phyloP scores from a whole-genome alignment of 805 yeast genomes.

The Sugiyamaella boreocaroliniensis region DNA sequence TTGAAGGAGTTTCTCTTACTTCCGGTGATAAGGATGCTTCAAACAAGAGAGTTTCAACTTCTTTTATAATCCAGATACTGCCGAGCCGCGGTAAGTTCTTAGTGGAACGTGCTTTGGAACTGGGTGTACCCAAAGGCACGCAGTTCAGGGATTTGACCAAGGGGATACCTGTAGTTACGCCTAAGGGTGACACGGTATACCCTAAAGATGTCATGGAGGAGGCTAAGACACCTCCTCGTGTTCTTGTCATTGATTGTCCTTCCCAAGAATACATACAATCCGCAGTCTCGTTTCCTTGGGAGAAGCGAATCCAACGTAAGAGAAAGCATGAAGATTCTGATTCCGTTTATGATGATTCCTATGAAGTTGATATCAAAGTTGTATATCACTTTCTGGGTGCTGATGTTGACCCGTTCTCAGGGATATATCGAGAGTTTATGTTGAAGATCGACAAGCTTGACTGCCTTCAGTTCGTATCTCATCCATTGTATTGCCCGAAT shows the following conservation, averaged over 20 bases:
- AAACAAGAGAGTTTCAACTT: slow-evolving; percentile 32
- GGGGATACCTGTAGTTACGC: slow-evolving; percentile 52
- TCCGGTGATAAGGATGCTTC: slow-evolving; percentile 1
- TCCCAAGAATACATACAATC: slow-evolving; percentile 36
- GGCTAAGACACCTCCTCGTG: slow-evolving; percentile 48
- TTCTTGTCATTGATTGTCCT: slow-evolving; percentile 73
- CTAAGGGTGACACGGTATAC: slow-evolving; percentile 49
- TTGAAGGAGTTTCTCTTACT: slow-evolving; percentile 17
- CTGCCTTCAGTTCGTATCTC: slow-evolving; percentile 62
- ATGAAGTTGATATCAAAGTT: slow-evolving; percentile 32
- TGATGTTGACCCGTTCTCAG: slow-evolving; percentile 42
- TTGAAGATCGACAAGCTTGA: slow-evolving; percentile 34
- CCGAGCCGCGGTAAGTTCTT: slow-evolving; percentile 74
- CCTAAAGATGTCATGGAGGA: slow-evolving; percentile 72
- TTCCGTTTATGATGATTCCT: not conserved
- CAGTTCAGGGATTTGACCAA: slow-evolving; percentile 51
- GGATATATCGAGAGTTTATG: slow-evolving; percentile 42
- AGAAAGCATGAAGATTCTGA: slow-evolving; percentile 1
- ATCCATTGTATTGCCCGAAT: slow-evolving; percentile 56
- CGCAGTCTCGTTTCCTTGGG: slow-evolving; percentile 5
- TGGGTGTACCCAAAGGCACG: slow-evolving; percentile 65
- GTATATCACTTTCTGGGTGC: slow-evolving; percentile 78
- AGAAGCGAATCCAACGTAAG: slow-evolving; percentile 1
- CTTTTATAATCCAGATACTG: slow-evolving; percentile 62
- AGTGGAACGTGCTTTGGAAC: slow-evolving; percentile 52